These are phyloP conservation scores for Aspergillus tubingensis DNA, from an alignment of 2,329 filamentous ascomycete species.

Conservation along the genomic window DNA sequence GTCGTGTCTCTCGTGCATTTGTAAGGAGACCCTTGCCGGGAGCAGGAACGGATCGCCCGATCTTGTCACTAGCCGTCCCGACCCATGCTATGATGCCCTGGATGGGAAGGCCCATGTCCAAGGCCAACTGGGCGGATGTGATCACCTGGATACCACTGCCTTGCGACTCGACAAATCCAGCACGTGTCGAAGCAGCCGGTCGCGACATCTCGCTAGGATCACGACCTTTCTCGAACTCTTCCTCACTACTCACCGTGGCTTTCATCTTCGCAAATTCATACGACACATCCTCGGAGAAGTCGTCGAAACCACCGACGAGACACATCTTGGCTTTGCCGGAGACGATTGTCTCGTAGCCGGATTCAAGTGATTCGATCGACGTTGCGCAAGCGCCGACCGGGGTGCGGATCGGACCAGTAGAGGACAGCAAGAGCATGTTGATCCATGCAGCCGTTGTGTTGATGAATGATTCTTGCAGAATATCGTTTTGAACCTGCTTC, in stretches of 20 bases:
- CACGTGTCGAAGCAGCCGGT: conserved; percentile 88
- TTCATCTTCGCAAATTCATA: conserved; percentile 99
- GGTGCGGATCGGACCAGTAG: conserved; percentile 93
- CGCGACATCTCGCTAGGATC: conserved; percentile 95
- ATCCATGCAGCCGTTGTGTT: conserved; percentile 99
- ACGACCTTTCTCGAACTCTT: conserved; percentile 87
- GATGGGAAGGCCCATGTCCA: conserved; percentile 17
- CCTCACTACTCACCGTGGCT: conserved; percentile 90
- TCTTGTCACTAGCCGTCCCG: conserved; percentile 76
- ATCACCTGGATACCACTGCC: conserved; percentile 69
- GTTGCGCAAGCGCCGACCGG: conserved; percentile 94
- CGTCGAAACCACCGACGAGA: conserved; percentile 94
- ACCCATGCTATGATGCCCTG: conserved; percentile 15
- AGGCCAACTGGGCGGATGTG: conserved; percentile 12
- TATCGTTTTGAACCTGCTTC: conserved; percentile 93
- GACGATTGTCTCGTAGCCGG: conserved; percentile 93
- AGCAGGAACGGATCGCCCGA: conserved; percentile 90
- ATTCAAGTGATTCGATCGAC: conserved; percentile 90
- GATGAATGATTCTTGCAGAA: conserved; percentile 97
- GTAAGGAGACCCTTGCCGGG: conserved; percentile 93
- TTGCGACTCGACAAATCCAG: conserved; percentile 97
- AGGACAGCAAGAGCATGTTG: conserved; percentile 95
- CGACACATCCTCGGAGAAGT: conserved; percentile 95
- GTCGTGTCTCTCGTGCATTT: conserved; percentile 59
- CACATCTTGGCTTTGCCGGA: conserved; percentile 93